These are phyloP conservation scores for Boletus semigastroideus DNA, from an alignment of 1,284 basidiomycete genomes.

Conservation along the genomic window DNA sequence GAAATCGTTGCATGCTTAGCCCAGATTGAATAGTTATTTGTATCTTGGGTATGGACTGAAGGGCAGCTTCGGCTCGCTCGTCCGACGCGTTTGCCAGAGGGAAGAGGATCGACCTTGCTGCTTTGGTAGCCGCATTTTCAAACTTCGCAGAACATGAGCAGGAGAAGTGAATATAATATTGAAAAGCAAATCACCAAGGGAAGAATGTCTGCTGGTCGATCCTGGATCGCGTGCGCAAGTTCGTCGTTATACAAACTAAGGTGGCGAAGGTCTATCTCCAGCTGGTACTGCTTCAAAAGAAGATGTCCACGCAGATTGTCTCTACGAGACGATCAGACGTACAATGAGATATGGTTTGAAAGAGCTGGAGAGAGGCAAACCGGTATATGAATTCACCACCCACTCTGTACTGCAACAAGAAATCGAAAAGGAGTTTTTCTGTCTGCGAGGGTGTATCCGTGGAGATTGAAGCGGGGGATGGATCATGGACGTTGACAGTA, in stretches of 20 bases:
- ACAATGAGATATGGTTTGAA: neutral
- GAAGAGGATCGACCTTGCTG: conserved; percentile 79
- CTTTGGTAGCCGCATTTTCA: conserved; percentile 82
- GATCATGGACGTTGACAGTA: conserved; percentile 71
- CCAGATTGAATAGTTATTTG: conserved; percentile 90
- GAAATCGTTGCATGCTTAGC: conserved; percentile 91
- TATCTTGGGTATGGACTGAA: conserved; percentile 76
- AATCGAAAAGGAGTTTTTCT: conserved; percentile 80
- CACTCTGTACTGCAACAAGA: conserved; percentile 83
- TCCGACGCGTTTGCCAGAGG: conserved; percentile 59
- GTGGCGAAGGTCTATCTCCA: conserved; percentile 93
- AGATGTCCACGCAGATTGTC: conserved; percentile 91
- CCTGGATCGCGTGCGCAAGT: conserved; percentile 88
- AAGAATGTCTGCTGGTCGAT: conserved; percentile 86
- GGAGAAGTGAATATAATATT: neutral
- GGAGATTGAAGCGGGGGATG: conserved; percentile 46
- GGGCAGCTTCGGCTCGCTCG: conserved; percentile 53
- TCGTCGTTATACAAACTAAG: conserved; percentile 92
- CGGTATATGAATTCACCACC: conserved; percentile 90
- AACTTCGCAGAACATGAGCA: conserved; percentile 52
- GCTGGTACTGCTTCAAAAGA: conserved; percentile 85
- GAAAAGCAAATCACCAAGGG: conserved; percentile 62
- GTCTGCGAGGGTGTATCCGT: conserved; percentile 76
- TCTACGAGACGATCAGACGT: conserved; percentile 42
- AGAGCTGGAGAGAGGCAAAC: conserved; percentile 33